Evolutionary conservation across 2,329 filamentous ascomycete genomes (phyloP).

Genomic region (Arthroderma uncinatum): DNA sequence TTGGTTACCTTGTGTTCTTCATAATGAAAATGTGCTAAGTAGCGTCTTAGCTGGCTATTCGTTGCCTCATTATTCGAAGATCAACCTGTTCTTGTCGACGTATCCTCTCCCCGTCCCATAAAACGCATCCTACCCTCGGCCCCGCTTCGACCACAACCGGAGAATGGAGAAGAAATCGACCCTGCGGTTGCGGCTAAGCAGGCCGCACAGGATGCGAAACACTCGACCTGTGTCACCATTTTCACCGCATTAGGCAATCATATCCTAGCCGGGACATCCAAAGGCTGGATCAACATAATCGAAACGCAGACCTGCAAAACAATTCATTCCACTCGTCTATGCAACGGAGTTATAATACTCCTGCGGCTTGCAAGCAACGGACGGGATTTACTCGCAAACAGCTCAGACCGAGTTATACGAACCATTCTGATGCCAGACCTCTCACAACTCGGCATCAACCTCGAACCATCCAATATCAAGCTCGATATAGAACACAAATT

Average conservation of each 20-base stretch:
- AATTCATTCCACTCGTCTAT: conserved; percentile 82
- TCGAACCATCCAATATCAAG: conserved; percentile 76
- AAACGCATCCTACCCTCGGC: conserved; percentile 72
- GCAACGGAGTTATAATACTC: conserved; percentile 76
- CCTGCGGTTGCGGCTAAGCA: conserved; percentile 61
- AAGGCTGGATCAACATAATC: conserved; percentile 93
- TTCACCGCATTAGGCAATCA: conserved; percentile 79
- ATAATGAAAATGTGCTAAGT: background rate
- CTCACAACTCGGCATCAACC: conserved; percentile 40
- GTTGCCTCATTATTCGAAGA: conserved; percentile 91
- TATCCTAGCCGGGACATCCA: conserved; percentile 84
- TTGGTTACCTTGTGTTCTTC: background rate
- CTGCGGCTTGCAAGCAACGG: conserved; percentile 76
- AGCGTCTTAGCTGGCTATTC: conserved; percentile 57
- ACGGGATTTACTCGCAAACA: conserved; percentile 79
- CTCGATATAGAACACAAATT: conserved; percentile 95
- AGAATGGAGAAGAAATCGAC: conserved; percentile 54
- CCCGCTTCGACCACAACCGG: conserved; percentile 58
- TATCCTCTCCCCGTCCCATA: conserved; percentile 55
- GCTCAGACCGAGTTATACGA: conserved; percentile 86
- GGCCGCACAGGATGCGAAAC: conserved; percentile 81
- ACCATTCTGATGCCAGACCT: conserved; percentile 82
- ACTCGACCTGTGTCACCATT: conserved; percentile 84
- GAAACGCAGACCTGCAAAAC: conserved; percentile 68
- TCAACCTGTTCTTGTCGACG: conserved; percentile 76